Evolutionary conservation across 208 protist genomes (phyloP), one percentile per base, ranked within the genome.

Genomic region (Phytomonas sp.): DNA sequence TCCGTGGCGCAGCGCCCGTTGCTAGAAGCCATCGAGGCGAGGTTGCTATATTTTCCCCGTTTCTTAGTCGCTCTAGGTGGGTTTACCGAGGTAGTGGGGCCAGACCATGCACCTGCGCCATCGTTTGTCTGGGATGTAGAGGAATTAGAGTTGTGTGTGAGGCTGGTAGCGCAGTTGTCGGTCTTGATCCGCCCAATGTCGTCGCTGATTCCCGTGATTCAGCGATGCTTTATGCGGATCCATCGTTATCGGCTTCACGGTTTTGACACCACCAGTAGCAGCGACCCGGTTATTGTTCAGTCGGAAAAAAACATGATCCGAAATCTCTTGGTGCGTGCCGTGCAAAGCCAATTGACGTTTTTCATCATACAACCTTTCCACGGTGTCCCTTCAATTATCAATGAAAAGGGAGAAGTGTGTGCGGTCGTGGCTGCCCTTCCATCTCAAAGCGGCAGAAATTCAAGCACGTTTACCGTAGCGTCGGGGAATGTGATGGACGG

Each of bases 81-180:
- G 1, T 93, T 93, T 67, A 67, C 73, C 7, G 66, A 60, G 17
- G 65, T 43, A 0, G 34, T 62, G 36, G 32, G 33, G 6, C 62
- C 67, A 34, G 30, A 72, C 51, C 72, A 67, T 5, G 46, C 20
- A 26, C 46, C 46, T 6, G 33, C 37, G 60, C 60, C 67, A 29
- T 68, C 79, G 5, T 82, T 83, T 46, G 53, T 79, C 26, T 93
- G 87, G 87, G 84, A 89, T 53, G 60, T 89, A 23, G 72, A 78
- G 63, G 87, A 93, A 56, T 79, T 81, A 66, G 74, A 86, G 13
- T 62, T 79, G 36, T 83, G 78, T 66, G 83, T 77, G 4, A 71
- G 74, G 0, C 71, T 93, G 15, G 71, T 78, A 6, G 76, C 76
- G 1, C 62, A 77, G 2, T 61, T 89, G 36, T 70, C 79, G 31